Evolutionary conservation across 495 filamentous ascomycete genomes (phyloP).

Genomic region (Penicillium argentinense): DNA sequence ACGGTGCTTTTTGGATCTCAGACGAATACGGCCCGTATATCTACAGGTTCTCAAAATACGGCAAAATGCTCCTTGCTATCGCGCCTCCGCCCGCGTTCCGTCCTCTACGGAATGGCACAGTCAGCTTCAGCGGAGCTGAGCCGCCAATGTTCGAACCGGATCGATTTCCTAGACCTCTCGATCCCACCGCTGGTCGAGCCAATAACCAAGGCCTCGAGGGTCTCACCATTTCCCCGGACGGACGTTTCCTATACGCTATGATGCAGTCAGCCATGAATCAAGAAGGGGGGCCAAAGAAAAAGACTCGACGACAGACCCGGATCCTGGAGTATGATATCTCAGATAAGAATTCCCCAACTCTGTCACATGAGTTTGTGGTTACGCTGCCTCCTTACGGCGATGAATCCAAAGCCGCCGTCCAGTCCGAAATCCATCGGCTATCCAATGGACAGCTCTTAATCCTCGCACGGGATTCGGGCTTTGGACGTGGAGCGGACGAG

Average conservation of each 20-base stretch:
- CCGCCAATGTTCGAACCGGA: conserved; percentile 60
- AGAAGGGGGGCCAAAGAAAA: conserved; percentile 60
- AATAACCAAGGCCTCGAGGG: conserved; percentile 83
- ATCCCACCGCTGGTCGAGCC: conserved; percentile 62
- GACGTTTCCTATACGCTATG: conserved; percentile 64
- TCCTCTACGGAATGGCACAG: conserved; percentile 59
- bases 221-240: conserved; percentile 61
- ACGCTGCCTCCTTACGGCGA: conserved; percentile 59
- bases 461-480: conserved; percentile 63
- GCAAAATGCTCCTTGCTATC: conserved; percentile 64
- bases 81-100: conserved; percentile 66
- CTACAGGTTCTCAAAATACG: conserved; percentile 61
- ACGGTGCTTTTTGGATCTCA: conserved; percentile 71
- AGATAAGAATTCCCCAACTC: conserved; percentile 37
- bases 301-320: conserved; percentile 53
- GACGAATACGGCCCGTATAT: conserved; percentile 82
- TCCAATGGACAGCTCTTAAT: conserved; percentile 65
- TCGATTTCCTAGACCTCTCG: conserved; percentile 42
- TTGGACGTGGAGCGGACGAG: conserved; percentile 56
- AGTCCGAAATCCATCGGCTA: conserved; percentile 70
- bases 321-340: conserved; percentile 64
- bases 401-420: conserved; percentile 54
- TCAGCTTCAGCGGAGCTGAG: conserved; percentile 57
- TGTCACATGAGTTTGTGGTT: conserved; percentile 68
- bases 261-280: conserved; percentile 67